These are phyloP conservation scores for Astrothelium macrocarpum DNA, from an alignment of 495 filamentous ascomycete species.

Conservation along the genomic window DNA sequence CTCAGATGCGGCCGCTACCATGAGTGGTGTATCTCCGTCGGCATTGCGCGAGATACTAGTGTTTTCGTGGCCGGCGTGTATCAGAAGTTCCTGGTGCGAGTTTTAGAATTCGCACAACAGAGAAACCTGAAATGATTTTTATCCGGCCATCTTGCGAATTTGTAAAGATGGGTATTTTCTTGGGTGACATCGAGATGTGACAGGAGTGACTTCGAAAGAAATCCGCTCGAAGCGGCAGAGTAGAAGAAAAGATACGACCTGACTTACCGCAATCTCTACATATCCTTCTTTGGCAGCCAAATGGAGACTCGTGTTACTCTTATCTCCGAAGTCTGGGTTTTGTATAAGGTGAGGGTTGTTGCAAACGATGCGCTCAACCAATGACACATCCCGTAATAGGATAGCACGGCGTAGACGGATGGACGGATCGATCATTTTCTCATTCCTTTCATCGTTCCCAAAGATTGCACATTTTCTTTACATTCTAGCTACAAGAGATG, in stretches of 20 bases:
- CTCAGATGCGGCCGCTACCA: slow-evolving; percentile 42
- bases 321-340: slow-evolving; percentile 55
- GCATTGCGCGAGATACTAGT: slow-evolving; percentile 57
- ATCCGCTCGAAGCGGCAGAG: not conserved
- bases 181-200: slow-evolving; percentile 29
- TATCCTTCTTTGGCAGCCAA: slow-evolving; percentile 62
- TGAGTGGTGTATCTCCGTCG: slow-evolving; percentile 59
- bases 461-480: not conserved
- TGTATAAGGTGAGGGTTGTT: slow-evolving; percentile 58
- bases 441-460: not conserved
- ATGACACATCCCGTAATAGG: slow-evolving; percentile 55
- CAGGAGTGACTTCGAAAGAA: slow-evolving; percentile 10
- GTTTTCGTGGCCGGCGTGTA: slow-evolving; percentile 35
- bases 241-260: too few relatives aligned
- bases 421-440: slow-evolving; percentile 29
- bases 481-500: too few relatives aligned
- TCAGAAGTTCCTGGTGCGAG: slow-evolving; percentile 41
- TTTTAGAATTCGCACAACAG: not conserved
- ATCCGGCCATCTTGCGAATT: not conserved
- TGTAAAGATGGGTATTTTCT: slow-evolving; percentile 17
- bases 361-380: slow-evolving; percentile 62
- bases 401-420: slow-evolving; percentile 48
- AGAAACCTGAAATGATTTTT: not conserved
- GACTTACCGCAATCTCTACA: slow-evolving; percentile 45
- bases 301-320: slow-evolving; percentile 66